phyloP scores from a whole-genome alignment of 352 stramenopile genomes.

The Thalassiosira exigua region DNA sequence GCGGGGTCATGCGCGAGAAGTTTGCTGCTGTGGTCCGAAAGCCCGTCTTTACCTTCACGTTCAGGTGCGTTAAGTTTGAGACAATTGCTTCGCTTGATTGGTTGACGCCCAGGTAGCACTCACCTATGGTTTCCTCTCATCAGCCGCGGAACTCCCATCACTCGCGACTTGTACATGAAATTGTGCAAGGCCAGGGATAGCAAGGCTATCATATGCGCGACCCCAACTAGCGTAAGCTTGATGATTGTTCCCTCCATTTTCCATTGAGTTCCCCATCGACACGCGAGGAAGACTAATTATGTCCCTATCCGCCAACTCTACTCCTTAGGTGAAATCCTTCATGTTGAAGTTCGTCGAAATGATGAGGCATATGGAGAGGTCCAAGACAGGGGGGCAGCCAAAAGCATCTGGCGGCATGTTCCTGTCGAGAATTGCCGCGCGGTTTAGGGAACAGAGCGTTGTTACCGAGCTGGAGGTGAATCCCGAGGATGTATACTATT shows the following conservation, averaged over 20 bases:
- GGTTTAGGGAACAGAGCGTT: slow-evolving; percentile 82
- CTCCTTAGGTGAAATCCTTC: slow-evolving; percentile 99
- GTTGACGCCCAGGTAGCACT: too few species aligned
- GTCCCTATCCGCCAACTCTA: too few species aligned
- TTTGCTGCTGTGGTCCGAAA: slow-evolving; percentile 98
- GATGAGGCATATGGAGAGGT: slow-evolving; percentile 86
- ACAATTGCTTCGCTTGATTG: too few species aligned
- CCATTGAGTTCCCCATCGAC: too few species aligned
- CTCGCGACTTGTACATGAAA: slow-evolving; percentile 87
- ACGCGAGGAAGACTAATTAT: too few species aligned
- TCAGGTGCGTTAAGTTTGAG: slow-evolving; percentile 78
- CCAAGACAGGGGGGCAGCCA: slow-evolving; percentile 76
- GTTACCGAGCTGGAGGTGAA: slow-evolving; percentile 80
- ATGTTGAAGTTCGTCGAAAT: slow-evolving; percentile 97
- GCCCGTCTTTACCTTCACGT: slow-evolving; percentile 99
- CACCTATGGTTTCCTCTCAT: too few species aligned
- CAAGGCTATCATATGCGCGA: slow-evolving; percentile 97
- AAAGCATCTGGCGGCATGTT: slow-evolving; percentile 66
- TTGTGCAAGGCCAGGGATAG: slow-evolving; percentile 90
- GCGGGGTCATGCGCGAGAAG: slow-evolving; percentile 95
- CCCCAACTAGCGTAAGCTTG: slow-evolving; percentile 97
- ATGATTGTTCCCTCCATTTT: too few species aligned
- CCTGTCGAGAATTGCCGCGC: slow-evolving; percentile 79
- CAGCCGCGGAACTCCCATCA: slow-evolving; percentile 92
- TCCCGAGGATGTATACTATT: slow-evolving; percentile 85